These are phyloP conservation scores for Cercospora citrullina DNA, from an alignment of 2,329 filamentous ascomycete species.

Conservation along the genomic window DNA sequence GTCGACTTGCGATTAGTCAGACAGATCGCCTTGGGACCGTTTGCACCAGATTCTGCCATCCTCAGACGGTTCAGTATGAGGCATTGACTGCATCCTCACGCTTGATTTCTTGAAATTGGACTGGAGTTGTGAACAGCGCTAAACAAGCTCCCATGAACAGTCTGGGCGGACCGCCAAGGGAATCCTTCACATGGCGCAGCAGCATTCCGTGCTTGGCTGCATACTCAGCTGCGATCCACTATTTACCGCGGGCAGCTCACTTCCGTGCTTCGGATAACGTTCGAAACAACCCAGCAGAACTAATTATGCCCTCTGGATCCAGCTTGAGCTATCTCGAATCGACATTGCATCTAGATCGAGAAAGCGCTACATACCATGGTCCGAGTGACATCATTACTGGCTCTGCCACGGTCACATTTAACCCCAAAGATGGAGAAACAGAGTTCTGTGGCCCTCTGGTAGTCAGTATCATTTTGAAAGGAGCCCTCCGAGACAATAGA, in stretches of 20 bases:
- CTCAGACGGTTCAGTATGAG: not conserved
- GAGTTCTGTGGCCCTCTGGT: conserved; percentile 1
- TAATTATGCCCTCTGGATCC: not conserved
- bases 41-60: too few species aligned
- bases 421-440: not conserved
- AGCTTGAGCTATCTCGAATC: not conserved
- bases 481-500: not conserved
- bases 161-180: not conserved
- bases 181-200: not conserved
- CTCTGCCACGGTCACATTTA: not conserved
- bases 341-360: not conserved
- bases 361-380: not conserved
- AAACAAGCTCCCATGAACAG: not conserved
- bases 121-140: not conserved
- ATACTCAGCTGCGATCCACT: not conserved
- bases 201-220: not conserved
- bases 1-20: too few species aligned
- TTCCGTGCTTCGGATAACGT: not conserved
- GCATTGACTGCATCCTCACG: not conserved
- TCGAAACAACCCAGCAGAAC: not conserved
- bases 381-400: not conserved
- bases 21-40: too few species aligned
- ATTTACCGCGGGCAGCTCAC: not conserved
- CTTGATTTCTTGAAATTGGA: too few species aligned
- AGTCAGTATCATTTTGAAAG: not conserved